Evolutionary conservation across 495 filamentous ascomycete species (phyloP).

Genomic region (Hamigera avellanea): DNA sequence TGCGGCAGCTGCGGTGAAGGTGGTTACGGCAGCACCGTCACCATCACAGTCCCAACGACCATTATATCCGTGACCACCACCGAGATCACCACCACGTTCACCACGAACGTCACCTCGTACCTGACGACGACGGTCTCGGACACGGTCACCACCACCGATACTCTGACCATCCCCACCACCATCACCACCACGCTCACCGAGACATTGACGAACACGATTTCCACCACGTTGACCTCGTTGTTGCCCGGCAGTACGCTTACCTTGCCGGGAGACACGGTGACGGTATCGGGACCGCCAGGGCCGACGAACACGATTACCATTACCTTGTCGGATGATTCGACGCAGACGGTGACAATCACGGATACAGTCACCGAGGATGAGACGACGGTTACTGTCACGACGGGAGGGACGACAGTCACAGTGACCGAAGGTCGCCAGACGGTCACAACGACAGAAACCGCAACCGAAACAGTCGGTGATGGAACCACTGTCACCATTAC

Average conservation of each 20-base stretch:
- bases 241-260: not conserved
- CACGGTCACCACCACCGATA: conserved; percentile 3
- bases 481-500: conserved; percentile 7
- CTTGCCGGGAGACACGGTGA: conserved; percentile 2
- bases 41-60: conserved; percentile 4
- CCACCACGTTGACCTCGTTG: conserved; percentile 4
- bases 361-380: not conserved
- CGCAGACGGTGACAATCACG: not conserved
- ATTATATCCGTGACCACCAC: conserved; percentile 1
- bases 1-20: too few species aligned
- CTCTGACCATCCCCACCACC: not conserved
- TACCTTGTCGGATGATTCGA: too few species aligned
- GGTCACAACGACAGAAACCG: conserved; percentile 10
- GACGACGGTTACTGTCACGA: not conserved
- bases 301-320: conserved; percentile 10
- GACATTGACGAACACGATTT: conserved; percentile 1
- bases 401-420: not conserved
- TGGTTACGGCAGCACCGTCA: conserved; percentile 1
- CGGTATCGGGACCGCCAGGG: conserved; percentile 2
- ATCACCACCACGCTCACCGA: conserved; percentile 4
- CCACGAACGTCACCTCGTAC: not conserved
- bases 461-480: conserved; percentile 10
- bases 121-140: conserved; percentile 3
- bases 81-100: not conserved
- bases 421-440: not conserved